Evolutionary conservation across 2,329 filamentous ascomycete species (phyloP).

Genomic region (Plenodomus lindquistii): DNA sequence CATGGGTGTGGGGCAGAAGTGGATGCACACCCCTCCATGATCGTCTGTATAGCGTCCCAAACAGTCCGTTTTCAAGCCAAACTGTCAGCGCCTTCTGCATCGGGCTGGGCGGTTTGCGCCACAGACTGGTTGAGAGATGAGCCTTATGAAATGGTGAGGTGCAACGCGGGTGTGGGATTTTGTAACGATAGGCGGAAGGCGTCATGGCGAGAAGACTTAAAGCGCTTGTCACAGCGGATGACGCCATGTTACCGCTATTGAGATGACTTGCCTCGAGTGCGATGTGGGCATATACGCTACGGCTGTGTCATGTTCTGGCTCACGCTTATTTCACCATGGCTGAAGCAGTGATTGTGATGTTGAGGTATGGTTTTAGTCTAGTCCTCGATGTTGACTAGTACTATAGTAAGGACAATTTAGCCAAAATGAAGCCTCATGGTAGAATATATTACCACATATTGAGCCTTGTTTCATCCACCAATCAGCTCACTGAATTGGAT

Average conservation of each 20-base stretch:
- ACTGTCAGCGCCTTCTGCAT: background rate
- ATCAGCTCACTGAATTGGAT: conserved; percentile 11
- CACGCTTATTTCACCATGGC: no score
- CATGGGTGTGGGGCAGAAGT: conserved; percentile 8
- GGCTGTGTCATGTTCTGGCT: background rate
- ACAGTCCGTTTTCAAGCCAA: conserved; percentile 7
- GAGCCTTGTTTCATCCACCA: conserved; percentile 14
- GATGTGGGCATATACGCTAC: background rate
- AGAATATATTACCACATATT: conserved; percentile 27
- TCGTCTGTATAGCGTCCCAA: conserved; percentile 2
- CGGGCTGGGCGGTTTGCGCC: conserved; percentile 4
- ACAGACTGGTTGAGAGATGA: background rate
- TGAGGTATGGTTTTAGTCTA: background rate
- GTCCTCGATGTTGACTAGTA: background rate
- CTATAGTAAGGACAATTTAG: conserved; percentile 9
- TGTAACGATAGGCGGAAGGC: background rate
- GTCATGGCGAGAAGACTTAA: background rate
- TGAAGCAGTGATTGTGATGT: background rate
- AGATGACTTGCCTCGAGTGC: background rate
- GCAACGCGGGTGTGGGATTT: background rate
- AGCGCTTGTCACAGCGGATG: background rate
- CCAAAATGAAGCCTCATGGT: conserved; percentile 10
- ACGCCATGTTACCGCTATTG: background rate
- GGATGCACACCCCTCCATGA: conserved; percentile 12
- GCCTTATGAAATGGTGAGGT: conserved; percentile 1